Evolutionary conservation across 257 asterid genomes (phyloP).

Genomic region (Solanum paucissectum): DNA sequence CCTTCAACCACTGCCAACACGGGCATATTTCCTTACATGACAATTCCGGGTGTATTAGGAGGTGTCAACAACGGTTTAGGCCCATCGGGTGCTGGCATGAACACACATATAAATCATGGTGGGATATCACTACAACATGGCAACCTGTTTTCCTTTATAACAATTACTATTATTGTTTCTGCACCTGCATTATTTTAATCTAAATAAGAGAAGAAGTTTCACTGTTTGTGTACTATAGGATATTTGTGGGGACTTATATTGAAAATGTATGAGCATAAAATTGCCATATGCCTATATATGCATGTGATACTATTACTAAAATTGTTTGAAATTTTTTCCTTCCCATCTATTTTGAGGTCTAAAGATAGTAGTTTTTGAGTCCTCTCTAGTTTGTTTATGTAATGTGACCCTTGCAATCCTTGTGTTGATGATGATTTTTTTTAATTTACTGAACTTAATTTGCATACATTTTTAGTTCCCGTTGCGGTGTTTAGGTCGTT

Average conservation of each 20-base stretch:
- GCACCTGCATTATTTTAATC: slow-evolving; percentile 23
- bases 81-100: slow-evolving; percentile 41
- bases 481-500: no score
- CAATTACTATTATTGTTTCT: slow-evolving; percentile 5
- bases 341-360: background rate
- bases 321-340: background rate
- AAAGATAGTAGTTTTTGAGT: background rate
- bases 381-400: no score
- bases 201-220: background rate
- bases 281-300: background rate
- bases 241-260: background rate
- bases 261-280: background rate
- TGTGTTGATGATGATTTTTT: no score
- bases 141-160: background rate
- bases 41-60: slow-evolving; percentile 45
- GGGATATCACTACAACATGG: slow-evolving; percentile 6
- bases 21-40: slow-evolving; percentile 25
- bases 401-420: background rate
- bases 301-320: background rate
- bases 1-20: slow-evolving; percentile 13
- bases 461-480: background rate
- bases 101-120: slow-evolving; percentile 26
- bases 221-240: background rate
- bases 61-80: slow-evolving; percentile 38
- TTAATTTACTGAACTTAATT: no score